A percentile compares a stretch with the other conserved stretches of the same genome.
phyloP scores from a whole-genome alignment of 2,329 filamentous ascomycete species.

The Didymella arachidicola region DNA sequence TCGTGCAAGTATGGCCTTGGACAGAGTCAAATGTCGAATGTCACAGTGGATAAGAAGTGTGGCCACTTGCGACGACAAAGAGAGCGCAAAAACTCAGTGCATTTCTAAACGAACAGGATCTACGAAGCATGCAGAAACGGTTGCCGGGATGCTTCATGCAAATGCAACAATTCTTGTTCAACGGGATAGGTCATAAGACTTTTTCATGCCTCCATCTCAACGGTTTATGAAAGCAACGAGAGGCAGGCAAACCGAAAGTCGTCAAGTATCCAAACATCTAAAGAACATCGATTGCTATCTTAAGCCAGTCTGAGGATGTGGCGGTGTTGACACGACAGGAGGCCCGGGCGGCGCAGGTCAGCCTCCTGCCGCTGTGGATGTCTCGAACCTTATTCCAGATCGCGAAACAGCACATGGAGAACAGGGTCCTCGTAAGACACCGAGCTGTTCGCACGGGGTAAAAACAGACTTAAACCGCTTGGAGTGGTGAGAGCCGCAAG shows the following conservation, averaged over 20 bases:
- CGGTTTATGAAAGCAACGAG: background rate
- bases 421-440: slow-evolving; percentile 12
- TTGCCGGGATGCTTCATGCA: slow-evolving; percentile 1
- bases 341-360: slow-evolving; percentile 11
- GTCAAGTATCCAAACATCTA: background rate
- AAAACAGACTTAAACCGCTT: background rate
- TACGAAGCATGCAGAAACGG: background rate
- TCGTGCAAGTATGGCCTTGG: background rate
- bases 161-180: background rate
- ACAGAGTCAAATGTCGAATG: background rate
- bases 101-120: slow-evolving; percentile 2
- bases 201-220: background rate
- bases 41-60: background rate
- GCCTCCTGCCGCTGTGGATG: slow-evolving; percentile 3
- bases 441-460: slow-evolving; percentile 9
- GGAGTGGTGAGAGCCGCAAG: slow-evolving; percentile 3
- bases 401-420: slow-evolving; percentile 17
- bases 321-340: slow-evolving; percentile 17
- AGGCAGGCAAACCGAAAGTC: slow-evolving; percentile 10
- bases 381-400: slow-evolving; percentile 13
- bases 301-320: slow-evolving; percentile 9
- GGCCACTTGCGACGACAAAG: background rate
- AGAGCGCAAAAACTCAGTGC: background rate
- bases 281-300: background rate
- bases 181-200: slow-evolving; percentile 7